These are phyloP conservation scores for Elasticomyces elasticus DNA, from an alignment of 495 filamentous ascomycete genomes.

Conservation along the genomic window DNA sequence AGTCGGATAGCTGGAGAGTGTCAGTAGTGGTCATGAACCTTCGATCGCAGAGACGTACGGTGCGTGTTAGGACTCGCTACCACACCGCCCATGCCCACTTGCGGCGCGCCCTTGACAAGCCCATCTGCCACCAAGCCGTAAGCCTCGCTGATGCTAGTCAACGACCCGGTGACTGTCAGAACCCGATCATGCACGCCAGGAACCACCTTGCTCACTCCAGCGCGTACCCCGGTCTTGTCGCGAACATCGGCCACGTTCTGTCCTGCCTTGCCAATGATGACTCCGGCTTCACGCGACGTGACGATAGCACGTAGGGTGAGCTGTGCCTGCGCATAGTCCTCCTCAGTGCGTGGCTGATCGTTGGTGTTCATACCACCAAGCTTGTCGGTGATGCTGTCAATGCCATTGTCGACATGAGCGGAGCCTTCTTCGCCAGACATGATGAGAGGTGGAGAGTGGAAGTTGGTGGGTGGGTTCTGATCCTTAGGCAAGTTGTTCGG, in stretches of 20 bases:
- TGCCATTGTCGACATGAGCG: constrained; percentile 21
- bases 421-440: constrained; percentile 31
- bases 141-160: constrained; percentile 77
- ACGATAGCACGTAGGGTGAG: constrained; percentile 95
- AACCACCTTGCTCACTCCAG: constrained; percentile 96
- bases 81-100: constrained; percentile 88
- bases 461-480: neutral
- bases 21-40: constrained; percentile 24
- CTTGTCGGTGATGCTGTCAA: constrained; percentile 25
- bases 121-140: constrained; percentile 89
- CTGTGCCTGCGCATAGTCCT: constrained; percentile 85
- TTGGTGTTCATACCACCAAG: constrained; percentile 23
- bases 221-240: constrained; percentile 94
- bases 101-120: constrained; percentile 81
- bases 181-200: constrained; percentile 95
- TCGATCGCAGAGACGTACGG: constrained; percentile 62
- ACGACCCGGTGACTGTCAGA: constrained; percentile 79
- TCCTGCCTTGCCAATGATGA: constrained; percentile 96
- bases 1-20: constrained; percentile 73
- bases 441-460: neutral
- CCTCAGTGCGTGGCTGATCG: constrained; percentile 54
- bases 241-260: constrained; percentile 97
- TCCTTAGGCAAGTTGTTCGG: neutral
- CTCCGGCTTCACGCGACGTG: constrained; percentile 89
- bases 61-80: constrained; percentile 79